Base-by-base conservation (phyloP, 2,329 filamentous ascomycete genomes). In the Cordyceps fumosorosea region DNA sequence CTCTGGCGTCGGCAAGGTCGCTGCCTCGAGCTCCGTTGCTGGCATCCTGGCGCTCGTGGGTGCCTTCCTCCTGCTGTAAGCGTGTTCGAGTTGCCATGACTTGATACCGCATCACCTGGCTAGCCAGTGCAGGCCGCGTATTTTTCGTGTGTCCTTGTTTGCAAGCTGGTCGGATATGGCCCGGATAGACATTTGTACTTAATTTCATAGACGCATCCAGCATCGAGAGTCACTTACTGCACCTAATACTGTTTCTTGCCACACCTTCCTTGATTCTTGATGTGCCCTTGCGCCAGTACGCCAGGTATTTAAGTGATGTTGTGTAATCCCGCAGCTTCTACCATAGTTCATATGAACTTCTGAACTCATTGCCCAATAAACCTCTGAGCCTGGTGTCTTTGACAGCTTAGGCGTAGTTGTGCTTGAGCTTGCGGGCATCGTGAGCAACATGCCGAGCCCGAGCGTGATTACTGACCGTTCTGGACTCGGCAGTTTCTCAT, bases 21-120 rank as follows among this genome's bases (percentile, higher is more conserved):
- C 40, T 14, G 53, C 62, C 24, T 61, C 58, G 8, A 59, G 56
- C 40, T 37, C 53, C 29, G 52, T 55, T 18, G 59, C 62, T 48
- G 62, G 56, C n/a, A 47, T 57, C 48, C 54, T 64, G 47, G 62
- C 62, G 26, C 34, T 61, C 24, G 48, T 57, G 6, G 62, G 56
- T 44, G 57, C 62, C 34, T 61, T 61, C 12, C 50, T 55, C 50
- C 45, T 63, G 55, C 56, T 63, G 42, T 63, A 60, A 63, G 42
- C n/a, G n/a, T 16, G 16, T 14, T 37, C 22, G 6, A 14, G 40
- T 24, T 16, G n/a, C 12, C 16, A n/a, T 29, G 34, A 22, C 14
- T 32, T 47, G n/a, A 12, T 55, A 34, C 24, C 50, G 3, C 34
- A n/a, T 44, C 32, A 26, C 44, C 32, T 20, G 32, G 44, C 8